These are phyloP conservation scores for Thielaviopsis euricoi DNA, from an alignment of 2,329 filamentous ascomycete species.

Conservation along the genomic window DNA sequence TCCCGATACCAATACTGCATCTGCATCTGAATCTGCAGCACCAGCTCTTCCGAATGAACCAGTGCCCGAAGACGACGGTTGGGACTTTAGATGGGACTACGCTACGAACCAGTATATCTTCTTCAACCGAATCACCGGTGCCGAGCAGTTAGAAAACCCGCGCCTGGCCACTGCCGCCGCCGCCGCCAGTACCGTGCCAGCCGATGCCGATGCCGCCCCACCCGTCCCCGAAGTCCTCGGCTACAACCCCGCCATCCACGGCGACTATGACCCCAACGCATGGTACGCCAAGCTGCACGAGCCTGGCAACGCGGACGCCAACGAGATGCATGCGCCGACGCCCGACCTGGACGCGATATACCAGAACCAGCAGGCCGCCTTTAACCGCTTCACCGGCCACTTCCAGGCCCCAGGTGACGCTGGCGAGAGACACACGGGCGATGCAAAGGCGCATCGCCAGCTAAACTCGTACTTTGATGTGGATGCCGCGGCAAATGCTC, in stretches of 20 bases:
- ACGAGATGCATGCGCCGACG: constrained; percentile 12
- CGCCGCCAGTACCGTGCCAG: constrained; percentile 15
- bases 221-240: constrained; percentile 27
- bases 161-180: constrained; percentile 36
- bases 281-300: constrained; percentile 58
- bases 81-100: constrained; percentile 66
- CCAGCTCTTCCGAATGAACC: constrained; percentile 29
- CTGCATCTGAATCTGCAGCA: constrained; percentile 1
- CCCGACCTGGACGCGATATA: constrained; percentile 17
- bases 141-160: constrained; percentile 75
- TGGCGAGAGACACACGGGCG: constrained; percentile 66
- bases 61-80: constrained; percentile 50
- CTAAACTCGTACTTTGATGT: constrained; percentile 95
- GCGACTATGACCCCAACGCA: constrained; percentile 90
- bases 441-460: constrained; percentile 73
- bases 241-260: constrained; percentile 93
- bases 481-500: constrained; percentile 77
- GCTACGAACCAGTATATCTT: constrained; percentile 60
- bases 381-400: constrained; percentile 79
- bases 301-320: constrained; percentile 15
- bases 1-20: not conserved
- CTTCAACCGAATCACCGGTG: constrained; percentile 61
- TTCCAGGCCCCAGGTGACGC: constrained; percentile 55
- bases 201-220: constrained; percentile 14
- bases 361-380: constrained; percentile 43